Evolutionary conservation across 495 filamentous ascomycete genomes (phyloP).

Genomic region (Aspergillus baeticus): DNA sequence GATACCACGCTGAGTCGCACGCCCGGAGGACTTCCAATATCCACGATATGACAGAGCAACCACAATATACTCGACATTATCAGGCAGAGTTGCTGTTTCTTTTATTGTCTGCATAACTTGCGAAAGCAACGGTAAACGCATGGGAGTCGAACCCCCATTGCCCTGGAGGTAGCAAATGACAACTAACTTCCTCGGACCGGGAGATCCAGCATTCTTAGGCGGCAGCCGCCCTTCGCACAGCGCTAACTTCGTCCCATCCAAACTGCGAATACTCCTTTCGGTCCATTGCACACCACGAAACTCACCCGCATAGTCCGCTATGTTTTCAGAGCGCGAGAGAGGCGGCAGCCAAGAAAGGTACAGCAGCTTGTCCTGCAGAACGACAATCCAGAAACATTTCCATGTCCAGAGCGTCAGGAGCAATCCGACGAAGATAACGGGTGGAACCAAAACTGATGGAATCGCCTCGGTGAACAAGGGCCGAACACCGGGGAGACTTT

Average conservation of each 20-base stretch:
- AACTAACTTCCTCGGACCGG: conserved; percentile 14
- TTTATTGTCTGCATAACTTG: conserved; percentile 31
- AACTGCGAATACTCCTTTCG: conserved; percentile 51
- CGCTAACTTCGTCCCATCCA: conserved; percentile 61
- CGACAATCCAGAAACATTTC: conserved; percentile 78
- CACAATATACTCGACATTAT: conserved; percentile 47
- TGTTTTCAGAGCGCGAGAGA: conserved; percentile 48
- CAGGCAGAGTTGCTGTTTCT: not conserved
- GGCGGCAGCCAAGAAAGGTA: conserved; percentile 77
- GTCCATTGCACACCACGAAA: conserved; percentile 64
- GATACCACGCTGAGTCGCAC: conserved; percentile 64
- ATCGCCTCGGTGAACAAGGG: conserved; percentile 32
- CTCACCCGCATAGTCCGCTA: conserved; percentile 56
- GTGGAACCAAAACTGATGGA: conserved; percentile 58
- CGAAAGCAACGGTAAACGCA: conserved; percentile 68
- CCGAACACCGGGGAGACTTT: not conserved
- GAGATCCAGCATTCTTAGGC: not conserved
- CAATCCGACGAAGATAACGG: conserved; percentile 64
- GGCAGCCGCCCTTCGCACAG: conserved; percentile 47
- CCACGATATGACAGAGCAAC: conserved; percentile 71
- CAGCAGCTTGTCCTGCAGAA: conserved; percentile 82
- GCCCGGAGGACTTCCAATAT: conserved; percentile 75
- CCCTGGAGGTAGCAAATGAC: conserved; percentile 42
- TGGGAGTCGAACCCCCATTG: conserved; percentile 54
- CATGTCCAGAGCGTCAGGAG: conserved; percentile 68